phyloP scores from a whole-genome alignment of 768 basidiomycete genomes.

The Lactifluus pinguis region DNA sequence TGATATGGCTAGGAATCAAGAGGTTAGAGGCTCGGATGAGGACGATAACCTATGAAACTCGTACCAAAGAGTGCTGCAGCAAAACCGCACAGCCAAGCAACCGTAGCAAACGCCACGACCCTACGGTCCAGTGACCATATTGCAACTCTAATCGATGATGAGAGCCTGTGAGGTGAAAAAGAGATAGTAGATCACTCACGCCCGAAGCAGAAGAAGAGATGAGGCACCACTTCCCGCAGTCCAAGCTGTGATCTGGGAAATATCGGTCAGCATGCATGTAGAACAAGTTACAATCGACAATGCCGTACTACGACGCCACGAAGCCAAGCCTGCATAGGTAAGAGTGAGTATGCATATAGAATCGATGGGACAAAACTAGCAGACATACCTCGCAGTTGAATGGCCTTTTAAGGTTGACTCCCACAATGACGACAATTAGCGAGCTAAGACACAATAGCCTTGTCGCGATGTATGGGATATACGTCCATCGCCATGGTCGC shows the following conservation, averaged over 20 bases:
- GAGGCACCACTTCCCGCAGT: neutral
- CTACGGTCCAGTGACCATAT: no score
- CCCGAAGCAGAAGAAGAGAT: no score
- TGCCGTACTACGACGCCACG: neutral
- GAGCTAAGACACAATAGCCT: neutral
- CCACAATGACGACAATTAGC: neutral
- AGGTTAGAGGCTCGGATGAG: no score
- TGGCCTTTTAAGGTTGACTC: neutral
- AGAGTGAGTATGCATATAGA: neutral
- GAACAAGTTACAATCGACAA: no score
- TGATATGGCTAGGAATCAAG: no score
- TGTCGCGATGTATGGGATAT: neutral
- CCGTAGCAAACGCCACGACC: no score
- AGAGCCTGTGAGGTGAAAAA: no score
- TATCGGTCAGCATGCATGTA: neutral
- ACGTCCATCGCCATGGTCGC: constrained; percentile 10
- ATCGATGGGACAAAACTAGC: neutral
- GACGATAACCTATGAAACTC: no score
- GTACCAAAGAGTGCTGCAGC: no score
- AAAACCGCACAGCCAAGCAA: no score
- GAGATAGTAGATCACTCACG: no score
- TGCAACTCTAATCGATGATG: no score
- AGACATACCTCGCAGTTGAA: neutral
- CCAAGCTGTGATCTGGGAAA: neutral
- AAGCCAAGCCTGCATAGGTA: neutral